Conservation (phyloP, 2,329 filamentous ascomycete genomes). For the Fusarium sp. region DNA sequence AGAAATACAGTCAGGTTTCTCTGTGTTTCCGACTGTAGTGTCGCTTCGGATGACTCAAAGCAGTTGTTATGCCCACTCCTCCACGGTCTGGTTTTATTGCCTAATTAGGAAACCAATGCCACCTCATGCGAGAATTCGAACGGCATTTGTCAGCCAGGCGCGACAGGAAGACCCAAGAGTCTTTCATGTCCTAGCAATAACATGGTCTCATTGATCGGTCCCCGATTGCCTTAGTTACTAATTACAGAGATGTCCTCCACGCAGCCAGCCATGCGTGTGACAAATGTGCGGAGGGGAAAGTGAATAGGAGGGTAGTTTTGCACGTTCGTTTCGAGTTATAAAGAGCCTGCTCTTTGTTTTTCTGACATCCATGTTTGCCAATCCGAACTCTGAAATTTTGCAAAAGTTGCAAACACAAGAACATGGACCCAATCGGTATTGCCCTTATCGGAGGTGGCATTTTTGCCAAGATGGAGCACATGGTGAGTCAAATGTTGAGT, state of each 20-base stretch:
- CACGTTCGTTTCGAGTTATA: not conserved
- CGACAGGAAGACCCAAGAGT: not conserved
- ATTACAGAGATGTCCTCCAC: not conserved
- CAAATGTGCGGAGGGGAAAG: not conserved
- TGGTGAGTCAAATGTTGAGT: not conserved
- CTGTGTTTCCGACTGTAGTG: too few relatives aligned
- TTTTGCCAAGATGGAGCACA: slow-evolving; percentile 3
- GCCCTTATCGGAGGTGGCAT: not conserved
- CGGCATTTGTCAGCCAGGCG: not conserved
- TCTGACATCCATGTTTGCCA: not conserved
- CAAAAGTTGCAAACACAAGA: not conserved
- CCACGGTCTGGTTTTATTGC: not conserved
- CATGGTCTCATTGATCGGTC: too few relatives aligned
- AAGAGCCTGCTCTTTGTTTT: not conserved
- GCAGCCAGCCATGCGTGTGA: not conserved
- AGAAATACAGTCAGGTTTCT: too few relatives aligned
- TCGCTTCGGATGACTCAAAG: not conserved
- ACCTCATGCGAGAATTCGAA: not conserved
- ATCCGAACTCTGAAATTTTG: not conserved
- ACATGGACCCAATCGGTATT: not conserved
- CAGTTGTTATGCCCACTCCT: not conserved
- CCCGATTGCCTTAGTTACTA: not conserved
- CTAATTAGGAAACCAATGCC: not conserved
- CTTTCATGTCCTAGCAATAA: not conserved
- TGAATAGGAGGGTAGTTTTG: not conserved